A percentile compares a stretch with the other conserved stretches of the same genome.
Evolutionary conservation across 352 stramenopile genomes (phyloP).

Genomic region (Pythium brachiatum): DNA sequence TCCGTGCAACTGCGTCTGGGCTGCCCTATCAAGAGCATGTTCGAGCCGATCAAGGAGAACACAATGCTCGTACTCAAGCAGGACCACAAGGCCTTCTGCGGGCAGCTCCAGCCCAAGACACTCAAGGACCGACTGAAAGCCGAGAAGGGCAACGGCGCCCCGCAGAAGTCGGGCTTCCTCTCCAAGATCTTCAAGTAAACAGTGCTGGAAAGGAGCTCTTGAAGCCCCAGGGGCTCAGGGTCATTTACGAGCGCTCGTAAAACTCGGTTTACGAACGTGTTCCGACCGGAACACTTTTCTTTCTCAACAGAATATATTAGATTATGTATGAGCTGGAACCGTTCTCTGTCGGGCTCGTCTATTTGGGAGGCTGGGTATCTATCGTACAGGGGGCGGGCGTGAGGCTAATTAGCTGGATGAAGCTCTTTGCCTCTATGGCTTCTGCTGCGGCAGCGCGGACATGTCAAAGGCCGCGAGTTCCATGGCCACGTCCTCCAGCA

Average conservation of each 20-base stretch:
- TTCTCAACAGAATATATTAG: conserved; percentile 11
- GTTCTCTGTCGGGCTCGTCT: background rate
- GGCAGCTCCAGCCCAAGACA: conserved; percentile 65
- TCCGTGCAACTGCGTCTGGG: conserved; percentile 78
- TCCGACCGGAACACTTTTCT: background rate
- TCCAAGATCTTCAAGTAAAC: conserved; percentile 55
- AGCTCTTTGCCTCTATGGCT: background rate
- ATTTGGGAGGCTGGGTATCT: background rate
- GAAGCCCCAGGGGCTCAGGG: too few species aligned
- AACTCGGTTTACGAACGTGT: background rate
- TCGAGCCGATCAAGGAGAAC: conserved; percentile 84
- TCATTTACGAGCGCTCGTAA: background rate
- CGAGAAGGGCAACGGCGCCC: conserved; percentile 40
- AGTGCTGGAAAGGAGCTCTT: too few species aligned
- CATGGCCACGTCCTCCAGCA: conserved; percentile 73
- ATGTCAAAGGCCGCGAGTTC: conserved; percentile 62
- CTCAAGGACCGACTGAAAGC: conserved; percentile 74
- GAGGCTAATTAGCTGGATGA: background rate
- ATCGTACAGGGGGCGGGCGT: background rate
- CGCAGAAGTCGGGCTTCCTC: conserved; percentile 57
- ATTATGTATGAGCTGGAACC: conserved; percentile 16
- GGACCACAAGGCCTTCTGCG: conserved; percentile 78
- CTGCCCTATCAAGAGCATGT: conserved; percentile 78
- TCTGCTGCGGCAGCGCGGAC: conserved; percentile 32
- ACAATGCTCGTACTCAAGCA: conserved; percentile 84